Evolutionary conservation across 1,284 basidiomycete species (phyloP), one percentile per base, ranked within the genome.

Genomic region (Puccinia triticina): DNA sequence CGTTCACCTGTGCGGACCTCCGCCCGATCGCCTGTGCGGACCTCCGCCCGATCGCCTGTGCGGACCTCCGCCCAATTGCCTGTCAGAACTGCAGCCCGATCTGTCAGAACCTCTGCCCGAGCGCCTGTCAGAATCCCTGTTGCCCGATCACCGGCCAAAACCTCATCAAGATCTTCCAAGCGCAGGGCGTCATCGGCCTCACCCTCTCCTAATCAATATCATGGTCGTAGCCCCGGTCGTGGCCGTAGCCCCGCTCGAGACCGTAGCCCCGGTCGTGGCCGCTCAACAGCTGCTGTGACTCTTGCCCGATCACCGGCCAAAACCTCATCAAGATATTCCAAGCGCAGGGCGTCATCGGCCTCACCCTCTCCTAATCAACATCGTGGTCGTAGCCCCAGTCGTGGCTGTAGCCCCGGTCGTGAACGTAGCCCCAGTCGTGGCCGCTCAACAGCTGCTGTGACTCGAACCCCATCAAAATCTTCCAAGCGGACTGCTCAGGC

Each of bases 291-390:
- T 12, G 14, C n/a, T n/a, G n/a, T n/a, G n/a, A 10, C 43, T 72
- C 69, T 14, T 32, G 48, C 43, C 18, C 48, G 23, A 73, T 73
- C 71, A 29, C 26, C 46, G 29, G 71, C 66, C 2, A 69, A 29
- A 43, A 69, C 43, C 32, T 26, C 43, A 11, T 43, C 69, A 29
- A 53, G 72, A 37, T 21, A 50, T 37, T 75, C 48, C 50, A 37
- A 59, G 29, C 71, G 48, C 46, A 73, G 26, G 3, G 21, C 32
- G 69, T 7, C 69, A 16, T 73, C 71, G 2, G 66, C n/a, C 46
- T 73, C 71, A 12, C 71, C 71, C 34, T 32, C 50, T 55, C 50
- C 71, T 7, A 73, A 53, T 26, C 43, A 34, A 75, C 5, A 50
- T 43, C 40, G 40, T 43, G 40, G 40, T 12, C 40, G 40, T 43